Conservation (phyloP, 345 rosid genomes). For the Psidium guajava region DNA sequence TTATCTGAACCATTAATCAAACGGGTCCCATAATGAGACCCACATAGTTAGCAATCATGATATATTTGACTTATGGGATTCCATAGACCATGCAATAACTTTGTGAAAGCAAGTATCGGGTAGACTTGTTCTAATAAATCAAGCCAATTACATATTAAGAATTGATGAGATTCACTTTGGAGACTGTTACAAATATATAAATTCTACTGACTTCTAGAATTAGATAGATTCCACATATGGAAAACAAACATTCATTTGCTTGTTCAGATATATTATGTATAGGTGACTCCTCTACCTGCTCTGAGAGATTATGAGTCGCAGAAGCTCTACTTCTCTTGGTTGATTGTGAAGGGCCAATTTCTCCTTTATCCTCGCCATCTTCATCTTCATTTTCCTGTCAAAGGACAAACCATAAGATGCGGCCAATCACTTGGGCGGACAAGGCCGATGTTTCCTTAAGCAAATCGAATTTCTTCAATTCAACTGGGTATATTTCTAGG, state of each 20-base stretch:
- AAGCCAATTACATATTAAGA: not conserved
- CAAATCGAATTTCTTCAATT: not conserved
- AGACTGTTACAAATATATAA: not conserved
- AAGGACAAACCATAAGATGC: not conserved
- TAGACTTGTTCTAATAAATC: not conserved
- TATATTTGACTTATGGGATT: not conserved
- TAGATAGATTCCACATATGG: not conserved
- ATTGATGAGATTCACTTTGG: not conserved
- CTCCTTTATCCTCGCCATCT: slow-evolving; percentile 6
- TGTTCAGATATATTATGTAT: not conserved
- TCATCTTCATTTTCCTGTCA: slow-evolving; percentile 30
- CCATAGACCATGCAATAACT: not conserved
- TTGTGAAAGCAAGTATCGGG: not conserved
- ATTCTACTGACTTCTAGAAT: not conserved
- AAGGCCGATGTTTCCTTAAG: not conserved
- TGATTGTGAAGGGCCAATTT: slow-evolving; percentile 11
- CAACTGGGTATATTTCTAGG: not conserved
- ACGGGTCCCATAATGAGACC: not conserved
- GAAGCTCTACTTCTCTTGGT: slow-evolving; percentile 81
- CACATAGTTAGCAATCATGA: not conserved
- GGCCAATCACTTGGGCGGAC: not conserved
- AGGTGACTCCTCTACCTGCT: slow-evolving; percentile 38
- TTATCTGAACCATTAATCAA: not conserved
- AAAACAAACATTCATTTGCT: not conserved
- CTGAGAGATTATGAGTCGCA: slow-evolving; percentile 89